Conservation (phyloP, 495 filamentous ascomycete genomes). For the Xylaria sp. region DNA sequence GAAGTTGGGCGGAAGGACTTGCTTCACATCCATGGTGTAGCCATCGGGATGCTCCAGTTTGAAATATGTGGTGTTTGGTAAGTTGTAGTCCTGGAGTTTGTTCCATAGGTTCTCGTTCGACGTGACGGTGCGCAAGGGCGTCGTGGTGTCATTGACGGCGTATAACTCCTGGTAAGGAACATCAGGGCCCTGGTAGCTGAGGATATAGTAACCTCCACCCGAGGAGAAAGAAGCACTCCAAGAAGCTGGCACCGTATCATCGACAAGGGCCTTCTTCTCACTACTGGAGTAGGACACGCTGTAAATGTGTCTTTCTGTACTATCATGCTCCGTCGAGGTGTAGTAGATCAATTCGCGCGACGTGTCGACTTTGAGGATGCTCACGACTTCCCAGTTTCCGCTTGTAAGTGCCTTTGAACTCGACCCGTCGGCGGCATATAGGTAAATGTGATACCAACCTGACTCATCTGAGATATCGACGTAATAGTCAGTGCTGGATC, state of each 20-base stretch:
- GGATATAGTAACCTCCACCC: conserved; percentile 60
- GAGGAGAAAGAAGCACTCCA: conserved; percentile 64
- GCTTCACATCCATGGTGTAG: conserved; percentile 55
- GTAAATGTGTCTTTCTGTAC: conserved; percentile 63
- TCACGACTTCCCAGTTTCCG: conserved; percentile 62
- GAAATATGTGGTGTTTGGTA: conserved; percentile 58
- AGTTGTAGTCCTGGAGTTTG: conserved; percentile 54
- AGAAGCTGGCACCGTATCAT: conserved; percentile 53
- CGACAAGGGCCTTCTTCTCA: conserved; percentile 58
- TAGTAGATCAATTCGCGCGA: conserved; percentile 60
- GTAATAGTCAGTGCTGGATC: conserved; percentile 52
- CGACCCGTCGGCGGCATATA: conserved; percentile 56
- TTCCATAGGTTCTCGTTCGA: conserved; percentile 55
- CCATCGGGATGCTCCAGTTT: conserved; percentile 56
- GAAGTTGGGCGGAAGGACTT: conserved; percentile 59
- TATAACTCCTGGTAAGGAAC: conserved; percentile 65
- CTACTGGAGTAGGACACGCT: conserved; percentile 55
- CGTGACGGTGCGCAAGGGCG: conserved; percentile 55
- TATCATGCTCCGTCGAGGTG: conserved; percentile 60
- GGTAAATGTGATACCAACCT: conserved; percentile 63
- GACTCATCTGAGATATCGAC: conserved; percentile 63
- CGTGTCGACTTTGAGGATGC: conserved; percentile 58
- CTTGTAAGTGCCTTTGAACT: conserved; percentile 56
- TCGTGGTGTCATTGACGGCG: conserved; percentile 49
- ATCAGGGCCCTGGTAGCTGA: conserved; percentile 61